A percentile compares a stretch with the other conserved stretches of the same genome.
phyloP scores from a whole-genome alignment of 768 basidiomycete species.

The Hemileccinum rubropunctum region DNA sequence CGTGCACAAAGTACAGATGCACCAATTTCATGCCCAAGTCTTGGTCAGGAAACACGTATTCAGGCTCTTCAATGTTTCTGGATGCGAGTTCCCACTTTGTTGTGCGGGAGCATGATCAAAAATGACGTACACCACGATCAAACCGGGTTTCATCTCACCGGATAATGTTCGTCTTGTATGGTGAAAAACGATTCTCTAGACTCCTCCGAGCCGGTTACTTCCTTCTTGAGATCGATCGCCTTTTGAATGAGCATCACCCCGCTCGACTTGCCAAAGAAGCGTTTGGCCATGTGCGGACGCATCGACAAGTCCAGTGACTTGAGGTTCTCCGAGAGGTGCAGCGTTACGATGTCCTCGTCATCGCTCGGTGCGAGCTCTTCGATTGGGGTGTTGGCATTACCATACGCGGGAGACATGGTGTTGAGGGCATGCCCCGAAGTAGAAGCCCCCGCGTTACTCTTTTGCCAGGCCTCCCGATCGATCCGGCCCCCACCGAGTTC shows the following conservation, averaged over 20 bases:
- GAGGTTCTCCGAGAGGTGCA: slow-evolving; percentile 25
- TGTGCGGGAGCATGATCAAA: neutral
- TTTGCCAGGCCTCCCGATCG: slow-evolving; percentile 39
- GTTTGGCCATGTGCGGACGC: neutral
- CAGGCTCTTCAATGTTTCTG: slow-evolving; percentile 16
- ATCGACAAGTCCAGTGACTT: slow-evolving; percentile 18
- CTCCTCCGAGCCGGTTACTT: slow-evolving; percentile 43
- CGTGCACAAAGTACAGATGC: slow-evolving; percentile 58
- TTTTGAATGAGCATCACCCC: slow-evolving; percentile 40
- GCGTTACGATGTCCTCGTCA: slow-evolving; percentile 24
- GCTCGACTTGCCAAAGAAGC: slow-evolving; percentile 44
- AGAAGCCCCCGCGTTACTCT: slow-evolving; percentile 9
- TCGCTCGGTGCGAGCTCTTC: slow-evolving; percentile 29
- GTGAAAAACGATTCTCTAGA: neutral
- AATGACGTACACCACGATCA: neutral
- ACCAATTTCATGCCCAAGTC: slow-evolving; percentile 53
- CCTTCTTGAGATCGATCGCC: slow-evolving; percentile 59
- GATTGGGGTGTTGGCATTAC: neutral
- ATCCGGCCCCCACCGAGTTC: slow-evolving; percentile 48
- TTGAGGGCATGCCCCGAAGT: slow-evolving; percentile 13
- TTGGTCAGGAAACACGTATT: slow-evolving; percentile 46
- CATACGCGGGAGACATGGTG: slow-evolving; percentile 7
- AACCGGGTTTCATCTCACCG: slow-evolving; percentile 23
- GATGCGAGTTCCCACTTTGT: slow-evolving; percentile 29
- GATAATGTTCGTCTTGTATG: slow-evolving; percentile 4